phyloP scores from a whole-genome alignment of 192 early-diverging fungal genomes.

The Phlyctochytrium planicorne region DNA sequence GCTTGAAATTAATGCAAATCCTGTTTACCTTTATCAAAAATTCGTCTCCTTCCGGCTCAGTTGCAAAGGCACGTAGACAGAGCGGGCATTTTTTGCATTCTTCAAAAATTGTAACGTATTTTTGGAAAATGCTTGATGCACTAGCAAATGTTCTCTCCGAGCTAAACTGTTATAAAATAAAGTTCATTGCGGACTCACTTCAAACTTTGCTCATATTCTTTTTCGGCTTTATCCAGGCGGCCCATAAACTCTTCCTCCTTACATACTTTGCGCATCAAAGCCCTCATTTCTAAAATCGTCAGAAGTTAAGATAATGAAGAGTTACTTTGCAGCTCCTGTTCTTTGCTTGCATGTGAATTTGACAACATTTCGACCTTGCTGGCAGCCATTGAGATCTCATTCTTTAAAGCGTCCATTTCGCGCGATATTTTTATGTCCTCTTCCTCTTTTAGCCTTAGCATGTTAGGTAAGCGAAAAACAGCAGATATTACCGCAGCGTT shows the following conservation, averaged over 20 bases:
- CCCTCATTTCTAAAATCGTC: too few relatives aligned
- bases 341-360: too few relatives aligned
- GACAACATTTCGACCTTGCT: too few relatives aligned
- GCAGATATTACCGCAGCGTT: too few relatives aligned
- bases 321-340: too few relatives aligned
- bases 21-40: conserved; percentile 45
- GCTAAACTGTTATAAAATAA: conserved; percentile 11
- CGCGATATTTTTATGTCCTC: too few relatives aligned
- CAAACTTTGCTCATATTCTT: conserved; percentile 35
- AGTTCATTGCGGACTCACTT: conserved; percentile 15
- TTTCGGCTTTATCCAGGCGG: conserved; percentile 32
- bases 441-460: too few relatives aligned
- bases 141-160: conserved; percentile 9
- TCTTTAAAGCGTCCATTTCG: too few relatives aligned
- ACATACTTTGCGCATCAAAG: conserved; percentile 21
- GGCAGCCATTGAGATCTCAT: too few relatives aligned
- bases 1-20: too few relatives aligned
- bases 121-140: conserved; percentile 15
- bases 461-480: too few relatives aligned
- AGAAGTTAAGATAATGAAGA: too few relatives aligned
- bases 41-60: conserved; percentile 40
- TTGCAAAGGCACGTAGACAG: conserved; percentile 74
- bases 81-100: conserved; percentile 67
- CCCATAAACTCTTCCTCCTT: conserved; percentile 28
- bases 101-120: conserved; percentile 18